Percentiles rank a stretch among this genome's conserved stretches.
These are phyloP conservation scores for Trametopsis cervina DNA, from an alignment of 768 basidiomycete species.

Conservation along the genomic window DNA sequence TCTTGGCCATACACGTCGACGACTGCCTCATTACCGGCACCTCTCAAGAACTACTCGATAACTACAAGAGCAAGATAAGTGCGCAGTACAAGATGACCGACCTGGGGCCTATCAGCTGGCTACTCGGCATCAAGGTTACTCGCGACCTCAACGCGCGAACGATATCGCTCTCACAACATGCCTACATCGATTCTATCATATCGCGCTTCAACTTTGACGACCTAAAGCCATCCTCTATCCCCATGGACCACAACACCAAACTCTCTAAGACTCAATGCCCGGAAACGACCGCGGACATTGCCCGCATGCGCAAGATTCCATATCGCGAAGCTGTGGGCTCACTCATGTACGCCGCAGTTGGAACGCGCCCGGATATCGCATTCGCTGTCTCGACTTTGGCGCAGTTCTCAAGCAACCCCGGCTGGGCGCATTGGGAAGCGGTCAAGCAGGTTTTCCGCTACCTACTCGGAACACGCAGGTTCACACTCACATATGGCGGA, in stretches of 20 bases:
- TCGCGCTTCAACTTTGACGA: constrained; percentile 21
- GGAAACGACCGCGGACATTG: background rate
- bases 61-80: background rate
- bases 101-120: constrained; percentile 11
- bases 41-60: background rate
- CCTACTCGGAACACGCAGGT: constrained; percentile 17
- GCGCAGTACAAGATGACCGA: constrained; percentile 11
- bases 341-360: constrained; percentile 24
- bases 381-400: constrained; percentile 20
- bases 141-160: constrained; percentile 13
- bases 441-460: constrained; percentile 20
- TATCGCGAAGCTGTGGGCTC: constrained; percentile 18
- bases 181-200: constrained; percentile 27
- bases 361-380: constrained; percentile 25
- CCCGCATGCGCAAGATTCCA: too few species aligned
- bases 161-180: constrained; percentile 25
- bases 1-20: constrained; percentile 7
- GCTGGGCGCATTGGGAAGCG: constrained; percentile 15
- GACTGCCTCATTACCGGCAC: background rate
- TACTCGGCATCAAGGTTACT: constrained; percentile 15
- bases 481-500: constrained; percentile 1
- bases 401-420: constrained; percentile 16
- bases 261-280: background rate
- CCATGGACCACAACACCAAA: constrained; percentile 19
- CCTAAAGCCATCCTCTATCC: constrained; percentile 19